Evolutionary conservation across 1,284 basidiomycete genomes (phyloP), one percentile per base, ranked within the genome.

Genomic region (Cutaneotrichosporon sp.): DNA sequence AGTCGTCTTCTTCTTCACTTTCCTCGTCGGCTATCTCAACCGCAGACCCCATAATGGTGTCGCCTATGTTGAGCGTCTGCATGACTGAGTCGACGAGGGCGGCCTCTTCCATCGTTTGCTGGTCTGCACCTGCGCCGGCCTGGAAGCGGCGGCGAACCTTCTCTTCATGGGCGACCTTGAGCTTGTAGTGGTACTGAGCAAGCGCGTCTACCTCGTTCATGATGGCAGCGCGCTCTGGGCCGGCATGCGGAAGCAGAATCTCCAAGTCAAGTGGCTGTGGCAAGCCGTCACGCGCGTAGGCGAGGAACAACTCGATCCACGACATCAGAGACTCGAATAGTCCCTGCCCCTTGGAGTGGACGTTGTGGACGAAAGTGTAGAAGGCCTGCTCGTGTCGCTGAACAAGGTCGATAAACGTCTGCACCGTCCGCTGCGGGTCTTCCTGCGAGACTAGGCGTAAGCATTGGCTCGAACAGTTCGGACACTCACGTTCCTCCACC

Each of bases 301-400:
- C 88, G 60, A 98, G 80, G 78, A 97, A 97, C 30, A 90, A 83
- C 75, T 98, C 93, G 67, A 97, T 87, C 96, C 96, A 99, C 47
- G 81, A 83, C 90, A 97, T 97, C 55, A 99, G 83, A 53, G 81
- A 84, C 67, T 92, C 89, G 70, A 99, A 99, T 10, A 99, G 80
- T 5, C 86, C 88, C 64, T 93, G 88, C 39, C 96, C 96, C 72
- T 97, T 97, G 38, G 90, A 87, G 70, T 99, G 96, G 4, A 99
- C 96, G 67, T 97, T 96, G 80, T 98, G 91, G 21, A 99, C 94
- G 71, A 99, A 99, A 55, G 80, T 80, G 79, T 98, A 99, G 78
- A 98, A 98, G 0, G 89, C 77, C 66, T 92, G 89, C 69, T 98
- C 91, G 74, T 99, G 96, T 26, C 96, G 83, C 64, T 87, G 83